phyloP scores from a whole-genome alignment of 495 filamentous ascomycete genomes.

The Letharia lupina region DNA sequence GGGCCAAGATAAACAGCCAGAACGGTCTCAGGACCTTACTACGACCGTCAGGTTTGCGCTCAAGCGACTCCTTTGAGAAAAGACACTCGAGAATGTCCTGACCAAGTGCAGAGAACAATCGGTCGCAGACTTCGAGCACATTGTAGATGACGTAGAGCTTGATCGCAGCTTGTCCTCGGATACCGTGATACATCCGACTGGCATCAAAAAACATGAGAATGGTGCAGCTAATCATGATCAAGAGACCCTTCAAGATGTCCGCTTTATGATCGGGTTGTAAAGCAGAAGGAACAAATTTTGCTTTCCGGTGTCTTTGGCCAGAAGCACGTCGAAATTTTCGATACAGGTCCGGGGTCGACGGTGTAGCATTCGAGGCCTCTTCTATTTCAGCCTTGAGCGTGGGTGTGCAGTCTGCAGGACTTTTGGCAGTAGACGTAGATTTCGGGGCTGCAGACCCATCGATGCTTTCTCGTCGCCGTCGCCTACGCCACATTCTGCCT shows the following conservation, averaged over 20 bases:
- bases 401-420: background rate
- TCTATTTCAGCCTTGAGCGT: conserved; percentile 1
- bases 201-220: conserved; percentile 90
- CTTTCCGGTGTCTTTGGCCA: conserved; percentile 56
- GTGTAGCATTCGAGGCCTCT: background rate
- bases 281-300: conserved; percentile 75
- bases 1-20: conserved; percentile 79
- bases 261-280: conserved; percentile 86
- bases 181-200: conserved; percentile 96
- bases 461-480: conserved; percentile 28
- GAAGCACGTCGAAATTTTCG: conserved; percentile 26
- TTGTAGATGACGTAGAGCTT: conserved; percentile 99
- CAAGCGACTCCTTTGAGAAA: conserved; percentile 84
- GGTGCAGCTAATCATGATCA: conserved; percentile 75
- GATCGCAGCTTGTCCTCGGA: conserved; percentile 90
- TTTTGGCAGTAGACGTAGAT: conserved; percentile 1
- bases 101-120: conserved; percentile 79
- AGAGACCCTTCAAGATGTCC: conserved; percentile 79
- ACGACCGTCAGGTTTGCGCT: conserved; percentile 75
- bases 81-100: conserved; percentile 96
- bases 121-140: conserved; percentile 81
- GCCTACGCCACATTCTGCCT: conserved; percentile 66
- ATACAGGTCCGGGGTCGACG: conserved; percentile 13
- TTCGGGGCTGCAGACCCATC: background rate
- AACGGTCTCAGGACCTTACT: conserved; percentile 89